phyloP scores from a whole-genome alignment of 208 protist genomes.

The Trypanosoma cruzi region DNA sequence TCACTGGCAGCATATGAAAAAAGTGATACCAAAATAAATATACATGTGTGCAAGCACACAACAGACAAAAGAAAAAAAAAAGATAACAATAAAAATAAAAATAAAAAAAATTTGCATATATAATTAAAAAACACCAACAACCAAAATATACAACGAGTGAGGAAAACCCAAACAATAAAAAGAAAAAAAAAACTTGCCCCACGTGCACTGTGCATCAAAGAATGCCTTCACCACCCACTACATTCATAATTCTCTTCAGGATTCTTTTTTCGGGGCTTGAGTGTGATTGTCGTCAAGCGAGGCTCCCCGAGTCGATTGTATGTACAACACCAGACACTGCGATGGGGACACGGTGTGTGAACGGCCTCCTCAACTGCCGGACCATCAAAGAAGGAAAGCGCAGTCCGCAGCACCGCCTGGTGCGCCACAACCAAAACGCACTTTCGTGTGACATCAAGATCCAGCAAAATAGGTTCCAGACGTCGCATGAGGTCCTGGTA shows the following conservation, averaged over 20 bases:
- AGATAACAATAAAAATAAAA: conserved; percentile 14
- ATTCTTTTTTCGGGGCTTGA: conserved; percentile 35
- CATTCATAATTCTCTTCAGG: conserved; percentile 8
- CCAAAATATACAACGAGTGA: too few species aligned
- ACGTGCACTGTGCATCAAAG: neutral
- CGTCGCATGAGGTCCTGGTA: conserved; percentile 79
- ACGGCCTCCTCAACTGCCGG: conserved; percentile 71
- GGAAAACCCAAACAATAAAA: conserved; percentile 5
- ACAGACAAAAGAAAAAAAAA: neutral
- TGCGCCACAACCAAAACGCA: conserved; percentile 78
- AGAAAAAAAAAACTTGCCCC: neutral
- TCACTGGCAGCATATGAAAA: neutral
- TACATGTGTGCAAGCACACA: too few species aligned
- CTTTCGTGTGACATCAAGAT: conserved; percentile 52
- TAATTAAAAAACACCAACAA: too few species aligned
- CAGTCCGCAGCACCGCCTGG: conserved; percentile 76
- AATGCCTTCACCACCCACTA: conserved; percentile 27
- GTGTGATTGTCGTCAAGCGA: conserved; percentile 49
- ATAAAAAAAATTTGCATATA: too few species aligned
- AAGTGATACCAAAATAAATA: conserved; percentile 1
- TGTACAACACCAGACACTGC: conserved; percentile 77
- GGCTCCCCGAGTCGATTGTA: conserved; percentile 66
- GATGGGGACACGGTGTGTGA: conserved; percentile 67
- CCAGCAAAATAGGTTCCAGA: conserved; percentile 66
- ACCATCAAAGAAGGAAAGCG: conserved; percentile 81